Evolutionary conservation across 768 basidiomycete genomes (phyloP).

Genomic region (Tricholoma furcatifolium): DNA sequence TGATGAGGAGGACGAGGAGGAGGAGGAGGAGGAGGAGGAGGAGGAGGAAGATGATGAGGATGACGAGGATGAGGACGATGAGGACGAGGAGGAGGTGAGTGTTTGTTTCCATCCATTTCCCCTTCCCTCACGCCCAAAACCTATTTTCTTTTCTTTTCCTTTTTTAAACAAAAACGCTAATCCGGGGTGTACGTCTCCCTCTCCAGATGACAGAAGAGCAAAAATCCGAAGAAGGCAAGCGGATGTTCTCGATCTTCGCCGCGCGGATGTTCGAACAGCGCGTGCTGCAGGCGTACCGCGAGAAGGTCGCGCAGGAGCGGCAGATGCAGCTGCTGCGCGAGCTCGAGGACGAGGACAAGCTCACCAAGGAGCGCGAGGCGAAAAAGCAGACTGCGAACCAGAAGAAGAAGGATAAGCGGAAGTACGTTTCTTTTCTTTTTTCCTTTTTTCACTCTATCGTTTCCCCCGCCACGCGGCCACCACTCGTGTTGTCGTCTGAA

Average conservation of each 20-base stretch:
- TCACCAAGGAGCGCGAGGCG: constrained; percentile 81
- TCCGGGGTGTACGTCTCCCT: too few relatives aligned
- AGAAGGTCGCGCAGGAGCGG: constrained; percentile 94
- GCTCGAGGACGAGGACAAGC: constrained; percentile 92
- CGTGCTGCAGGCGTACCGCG: constrained; percentile 93
- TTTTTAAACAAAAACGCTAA: too few relatives aligned
- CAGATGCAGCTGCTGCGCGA: constrained; percentile 92
- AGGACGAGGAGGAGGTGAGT: constrained; percentile 61
- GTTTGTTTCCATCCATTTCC: constrained; percentile 35
- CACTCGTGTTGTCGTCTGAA: too few relatives aligned
- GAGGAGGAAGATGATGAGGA: constrained; percentile 60
- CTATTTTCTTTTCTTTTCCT: constrained; percentile 13
- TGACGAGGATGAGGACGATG: constrained; percentile 63
- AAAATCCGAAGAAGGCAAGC: constrained; percentile 98
- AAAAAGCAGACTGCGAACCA: constrained; percentile 96
- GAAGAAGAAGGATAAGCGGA: constrained; percentile 98
- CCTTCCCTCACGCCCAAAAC: constrained; percentile 19
- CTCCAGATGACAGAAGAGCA: constrained; percentile 91
- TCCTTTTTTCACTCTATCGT: background rate
- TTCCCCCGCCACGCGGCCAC: too few relatives aligned
- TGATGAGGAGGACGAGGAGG: constrained; percentile 45
- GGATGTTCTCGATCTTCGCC: constrained; percentile 99
- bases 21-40: constrained; percentile 61
- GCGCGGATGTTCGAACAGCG: constrained; percentile 99
- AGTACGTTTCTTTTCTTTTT: constrained; percentile 41